Conservation (phyloP, 257 asterid genomes). For the Coffea eugenioides region DNA sequence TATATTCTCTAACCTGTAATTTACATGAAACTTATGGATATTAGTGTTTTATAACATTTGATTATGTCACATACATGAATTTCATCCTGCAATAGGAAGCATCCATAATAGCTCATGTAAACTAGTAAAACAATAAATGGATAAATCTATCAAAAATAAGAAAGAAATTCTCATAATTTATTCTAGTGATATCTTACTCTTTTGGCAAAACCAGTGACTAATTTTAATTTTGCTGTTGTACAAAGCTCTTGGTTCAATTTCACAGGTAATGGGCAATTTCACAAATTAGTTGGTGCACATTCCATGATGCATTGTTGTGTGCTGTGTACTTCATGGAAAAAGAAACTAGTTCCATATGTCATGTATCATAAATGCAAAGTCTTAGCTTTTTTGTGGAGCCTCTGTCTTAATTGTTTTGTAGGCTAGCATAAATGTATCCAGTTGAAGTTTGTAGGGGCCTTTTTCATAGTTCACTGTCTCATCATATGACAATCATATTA, state of each 20-base stretch:
- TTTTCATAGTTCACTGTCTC: neutral
- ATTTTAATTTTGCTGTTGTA: too few species aligned
- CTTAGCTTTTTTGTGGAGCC: neutral
- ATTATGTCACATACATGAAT: too few species aligned
- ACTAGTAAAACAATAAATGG: too few species aligned
- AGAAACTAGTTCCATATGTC: neutral
- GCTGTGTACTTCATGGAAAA: neutral
- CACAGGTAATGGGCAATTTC: neutral
- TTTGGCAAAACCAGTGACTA: neutral
- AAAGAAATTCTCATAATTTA: too few species aligned
- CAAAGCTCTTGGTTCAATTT: neutral
- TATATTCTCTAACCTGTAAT: too few species aligned
- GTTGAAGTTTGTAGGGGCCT: neutral
- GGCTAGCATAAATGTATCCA: neutral
- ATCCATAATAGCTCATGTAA: too few species aligned
- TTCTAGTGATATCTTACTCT: neutral
- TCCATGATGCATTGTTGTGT: neutral
- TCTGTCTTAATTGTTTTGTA: neutral
- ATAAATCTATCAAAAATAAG: too few species aligned
- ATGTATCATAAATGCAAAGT: neutral
- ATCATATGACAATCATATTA: neutral
- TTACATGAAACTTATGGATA: too few species aligned
- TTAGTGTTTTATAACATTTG: too few species aligned
- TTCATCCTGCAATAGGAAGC: too few species aligned
- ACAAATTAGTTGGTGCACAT: neutral